Percentiles rank a stretch among this genome's conserved stretches.
Conservation (phyloP, 176 grass and related monocot species). For the Typha latifolia region DNA sequence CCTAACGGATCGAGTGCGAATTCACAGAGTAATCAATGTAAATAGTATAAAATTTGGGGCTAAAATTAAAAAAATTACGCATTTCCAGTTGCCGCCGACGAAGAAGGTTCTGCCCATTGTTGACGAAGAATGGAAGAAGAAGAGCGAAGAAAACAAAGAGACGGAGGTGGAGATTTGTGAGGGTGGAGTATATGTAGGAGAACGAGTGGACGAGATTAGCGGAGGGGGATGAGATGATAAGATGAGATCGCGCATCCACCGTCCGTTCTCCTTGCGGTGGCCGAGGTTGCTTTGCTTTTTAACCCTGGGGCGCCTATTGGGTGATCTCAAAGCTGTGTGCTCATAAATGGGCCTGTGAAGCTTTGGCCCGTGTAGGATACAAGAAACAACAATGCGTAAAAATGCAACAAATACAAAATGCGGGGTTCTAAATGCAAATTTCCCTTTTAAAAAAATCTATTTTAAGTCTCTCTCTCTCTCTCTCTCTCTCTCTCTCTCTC, state of each 20-base stretch:
- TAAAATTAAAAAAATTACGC: constrained; percentile 24
- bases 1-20: neutral
- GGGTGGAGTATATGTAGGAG: neutral
- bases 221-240: neutral
- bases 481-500: too few relatives aligned
- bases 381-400: too few relatives aligned
- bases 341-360: too few relatives aligned
- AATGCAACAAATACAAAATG: too few relatives aligned
- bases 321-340: too few relatives aligned
- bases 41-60: neutral
- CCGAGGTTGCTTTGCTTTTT: neutral
- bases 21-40: neutral
- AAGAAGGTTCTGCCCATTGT: constrained; percentile 49
- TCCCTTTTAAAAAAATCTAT: too few relatives aligned
- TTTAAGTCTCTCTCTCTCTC: too few relatives aligned
- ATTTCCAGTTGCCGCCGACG: constrained; percentile 94
- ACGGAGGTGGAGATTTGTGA: neutral
- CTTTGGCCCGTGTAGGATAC: too few relatives aligned
- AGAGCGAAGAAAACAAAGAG: neutral
- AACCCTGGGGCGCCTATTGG: neutral
- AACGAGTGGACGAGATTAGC: neutral
- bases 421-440: too few relatives aligned
- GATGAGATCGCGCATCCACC: neutral
- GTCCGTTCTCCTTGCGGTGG: neutral
- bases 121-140: neutral